Conservation (phyloP, 2,329 filamentous ascomycete genomes). For the Cladosporium sp. region DNA sequence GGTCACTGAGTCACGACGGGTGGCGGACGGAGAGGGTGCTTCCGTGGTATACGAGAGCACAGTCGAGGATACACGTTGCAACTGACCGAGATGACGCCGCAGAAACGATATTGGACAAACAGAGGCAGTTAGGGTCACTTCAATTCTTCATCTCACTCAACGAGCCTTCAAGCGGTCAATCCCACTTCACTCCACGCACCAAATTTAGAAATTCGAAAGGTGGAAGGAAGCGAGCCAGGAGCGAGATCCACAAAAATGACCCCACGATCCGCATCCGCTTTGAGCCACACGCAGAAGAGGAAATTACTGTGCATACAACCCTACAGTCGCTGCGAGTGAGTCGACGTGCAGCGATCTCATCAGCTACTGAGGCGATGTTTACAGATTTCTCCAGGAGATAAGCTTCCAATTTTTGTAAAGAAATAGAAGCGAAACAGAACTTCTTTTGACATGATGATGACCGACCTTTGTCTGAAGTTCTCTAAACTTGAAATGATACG, state of each 20-base stretch:
- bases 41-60: slow-evolving; percentile 3
- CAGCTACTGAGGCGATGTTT: too few relatives aligned
- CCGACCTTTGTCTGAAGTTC: too few relatives aligned
- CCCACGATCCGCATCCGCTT: slow-evolving; percentile 12
- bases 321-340: too few relatives aligned
- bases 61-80: slow-evolving; percentile 3
- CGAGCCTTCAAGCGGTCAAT: slow-evolving; percentile 4
- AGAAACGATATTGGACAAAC: background rate
- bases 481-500: background rate
- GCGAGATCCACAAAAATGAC: background rate
- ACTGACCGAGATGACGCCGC: slow-evolving; percentile 2
- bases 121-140: background rate
- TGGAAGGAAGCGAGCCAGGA: background rate
- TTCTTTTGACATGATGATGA: too few relatives aligned
- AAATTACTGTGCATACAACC: background rate
- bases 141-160: background rate
- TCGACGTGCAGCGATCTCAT: too few relatives aligned
- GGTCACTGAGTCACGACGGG: slow-evolving; percentile 10
- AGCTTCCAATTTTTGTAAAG: too few relatives aligned
- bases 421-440: too few relatives aligned
- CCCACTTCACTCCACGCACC: background rate
- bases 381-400: too few relatives aligned
- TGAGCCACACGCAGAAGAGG: background rate
- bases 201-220: slow-evolving; percentile 8
- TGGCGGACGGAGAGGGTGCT: slow-evolving; percentile 1